phyloP scores from a whole-genome alignment of 2,329 filamentous ascomycete genomes.

The Aspergillus persii region DNA sequence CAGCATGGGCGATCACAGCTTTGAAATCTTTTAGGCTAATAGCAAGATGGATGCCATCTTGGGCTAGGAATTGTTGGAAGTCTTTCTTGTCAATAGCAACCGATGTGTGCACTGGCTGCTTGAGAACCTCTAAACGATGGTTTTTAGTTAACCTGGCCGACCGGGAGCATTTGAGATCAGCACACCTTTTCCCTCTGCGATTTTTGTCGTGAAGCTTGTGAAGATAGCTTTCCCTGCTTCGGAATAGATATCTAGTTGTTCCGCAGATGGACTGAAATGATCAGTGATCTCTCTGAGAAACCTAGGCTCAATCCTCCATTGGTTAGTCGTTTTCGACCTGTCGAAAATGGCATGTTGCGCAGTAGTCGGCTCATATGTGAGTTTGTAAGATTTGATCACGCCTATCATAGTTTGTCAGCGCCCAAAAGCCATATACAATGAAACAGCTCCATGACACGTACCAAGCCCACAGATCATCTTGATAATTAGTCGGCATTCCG shows the following conservation, averaged over 20 bases:
- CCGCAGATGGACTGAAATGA: constrained; percentile 63
- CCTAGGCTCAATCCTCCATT: constrained; percentile 58
- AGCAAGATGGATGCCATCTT: constrained; percentile 60
- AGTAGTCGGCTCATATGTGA: constrained; percentile 62
- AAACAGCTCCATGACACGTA: constrained; percentile 20
- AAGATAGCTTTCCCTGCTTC: constrained; percentile 59
- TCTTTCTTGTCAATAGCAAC: constrained; percentile 61
- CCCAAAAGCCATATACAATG: neutral
- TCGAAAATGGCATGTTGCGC: constrained; percentile 66
- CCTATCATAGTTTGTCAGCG: constrained; percentile 36
- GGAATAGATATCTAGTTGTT: constrained; percentile 62
- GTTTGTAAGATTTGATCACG: constrained; percentile 63
- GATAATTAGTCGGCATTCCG: constrained; percentile 60
- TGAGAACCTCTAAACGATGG: constrained; percentile 55
- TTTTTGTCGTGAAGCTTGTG: constrained; percentile 65
- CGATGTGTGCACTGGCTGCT: constrained; percentile 63
- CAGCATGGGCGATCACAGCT: constrained; percentile 61
- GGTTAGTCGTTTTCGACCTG: constrained; percentile 53
- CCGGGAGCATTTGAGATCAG: neutral
- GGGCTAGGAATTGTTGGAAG: constrained; percentile 59
- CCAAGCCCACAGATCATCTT: constrained; percentile 62
- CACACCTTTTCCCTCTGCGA: constrained; percentile 58
- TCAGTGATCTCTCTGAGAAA: constrained; percentile 61
- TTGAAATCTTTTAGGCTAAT: constrained; percentile 67
- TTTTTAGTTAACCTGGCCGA: constrained; percentile 5